Base-by-base conservation (phyloP, 164 flowering plant genomes). In the Cinnamomum chago region DNA sequence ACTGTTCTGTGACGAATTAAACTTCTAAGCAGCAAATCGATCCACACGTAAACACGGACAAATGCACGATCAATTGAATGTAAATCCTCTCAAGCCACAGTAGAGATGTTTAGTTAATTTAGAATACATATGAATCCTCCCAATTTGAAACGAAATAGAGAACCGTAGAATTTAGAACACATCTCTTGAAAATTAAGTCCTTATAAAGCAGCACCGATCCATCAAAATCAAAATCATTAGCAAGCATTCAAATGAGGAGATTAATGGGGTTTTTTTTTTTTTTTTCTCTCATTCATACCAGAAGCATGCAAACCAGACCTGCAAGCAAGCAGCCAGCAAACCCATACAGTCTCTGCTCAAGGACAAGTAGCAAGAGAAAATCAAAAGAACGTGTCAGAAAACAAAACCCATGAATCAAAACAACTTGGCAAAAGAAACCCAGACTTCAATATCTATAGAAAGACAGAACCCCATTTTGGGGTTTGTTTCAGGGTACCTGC, bases 321-420 rank as follows among this genome's bases (percentile, higher is more conserved):
- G 82, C 88, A 65, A 84, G 67, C 80, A 88, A 74, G 76, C 85
- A 88, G 2, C 83, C 94, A 64, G 85, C 94, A 72, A 92, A 92
- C 14, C 77, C 97, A 70, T 90, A 90, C 50, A 90, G 65, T 83
- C 94, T 88, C 97, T 92, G 88, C 30, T 71, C 50, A 71, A 25
- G 52, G 22, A 66, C 75, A 78, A 62, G 40, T 7, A 68, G 35
- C 27, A 51, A 28, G 15, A 27, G 17, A 35, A 52, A 25, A 52
- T 17, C 51, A 67, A 2, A 30, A 55, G 50, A n/a, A 66, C 5
- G 50, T 10, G 23, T 52, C 62, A 71, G 52, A 62, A 71, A 60
- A 25, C 6, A 50, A 50, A 2, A 10, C 22, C 25, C 24, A 50
- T 1, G 58, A 33, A 40, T 28, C 20, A 64, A 70, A 70, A 50